phyloP scores from a whole-genome alignment of 192 early-diverging fungal species.

The Podila clonocystis region DNA sequence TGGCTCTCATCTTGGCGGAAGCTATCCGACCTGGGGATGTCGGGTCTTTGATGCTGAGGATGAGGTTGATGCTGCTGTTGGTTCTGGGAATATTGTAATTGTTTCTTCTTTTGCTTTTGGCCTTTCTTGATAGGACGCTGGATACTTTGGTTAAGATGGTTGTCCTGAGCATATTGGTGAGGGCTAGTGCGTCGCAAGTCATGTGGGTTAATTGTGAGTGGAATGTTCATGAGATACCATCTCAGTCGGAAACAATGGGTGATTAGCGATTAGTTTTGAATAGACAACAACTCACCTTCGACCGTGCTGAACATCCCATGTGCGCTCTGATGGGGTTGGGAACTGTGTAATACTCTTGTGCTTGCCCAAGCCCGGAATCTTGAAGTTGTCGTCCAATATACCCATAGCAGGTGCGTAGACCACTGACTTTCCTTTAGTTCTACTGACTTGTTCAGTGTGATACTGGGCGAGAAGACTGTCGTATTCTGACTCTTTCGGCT shows the following conservation, averaged over 20 bases:
- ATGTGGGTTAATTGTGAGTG: too few species aligned
- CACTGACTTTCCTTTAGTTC: neutral
- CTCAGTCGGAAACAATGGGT: too few species aligned
- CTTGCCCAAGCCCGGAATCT: constrained; percentile 1
- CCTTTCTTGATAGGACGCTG: too few species aligned
- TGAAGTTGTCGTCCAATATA: neutral
- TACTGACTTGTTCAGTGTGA: neutral
- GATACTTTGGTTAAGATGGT: neutral
- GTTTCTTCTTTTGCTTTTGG: neutral
- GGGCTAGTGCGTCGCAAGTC: too few species aligned
- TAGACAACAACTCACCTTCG: too few species aligned
- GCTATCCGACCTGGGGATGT: neutral
- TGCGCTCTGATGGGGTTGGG: too few species aligned
- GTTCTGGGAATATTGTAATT: neutral
- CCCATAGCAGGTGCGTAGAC: neutral
- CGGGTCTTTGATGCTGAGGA: neutral
- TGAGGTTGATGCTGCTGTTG: neutral
- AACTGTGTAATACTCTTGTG: neutral
- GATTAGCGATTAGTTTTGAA: too few species aligned
- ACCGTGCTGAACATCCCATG: too few species aligned
- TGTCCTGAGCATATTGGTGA: neutral
- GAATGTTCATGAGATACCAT: too few species aligned
- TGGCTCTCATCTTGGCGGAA: neutral
- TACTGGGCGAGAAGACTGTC: neutral
- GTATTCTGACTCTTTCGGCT: neutral